Conservation (phyloP, 2,329 filamentous ascomycete species). For the Xylariaceae sp. region DNA sequence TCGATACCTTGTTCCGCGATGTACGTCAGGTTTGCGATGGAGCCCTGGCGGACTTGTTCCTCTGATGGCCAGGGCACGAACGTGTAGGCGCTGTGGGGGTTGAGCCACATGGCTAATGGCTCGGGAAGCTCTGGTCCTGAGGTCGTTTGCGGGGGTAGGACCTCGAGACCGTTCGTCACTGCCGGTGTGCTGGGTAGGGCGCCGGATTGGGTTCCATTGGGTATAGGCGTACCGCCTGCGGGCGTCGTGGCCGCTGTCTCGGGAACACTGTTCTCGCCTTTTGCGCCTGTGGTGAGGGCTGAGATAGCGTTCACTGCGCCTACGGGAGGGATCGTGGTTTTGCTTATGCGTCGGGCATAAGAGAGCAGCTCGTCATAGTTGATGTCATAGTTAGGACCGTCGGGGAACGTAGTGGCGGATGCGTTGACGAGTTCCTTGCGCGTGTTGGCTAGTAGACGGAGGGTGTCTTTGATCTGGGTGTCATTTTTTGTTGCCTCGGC, state of each 20-base stretch:
- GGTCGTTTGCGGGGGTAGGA: conserved; percentile 31
- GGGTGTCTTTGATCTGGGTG: conserved; percentile 67
- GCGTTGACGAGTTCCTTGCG: conserved; percentile 70
- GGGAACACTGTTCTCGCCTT: conserved; percentile 22
- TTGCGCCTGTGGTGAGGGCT: conserved; percentile 15
- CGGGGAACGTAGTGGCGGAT: conserved; percentile 54
- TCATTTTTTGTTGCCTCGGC: conserved; percentile 64
- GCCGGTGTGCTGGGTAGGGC: neutral
- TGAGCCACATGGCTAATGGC: conserved; percentile 48
- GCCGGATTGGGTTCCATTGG: conserved; percentile 21
- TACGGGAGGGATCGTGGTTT: conserved; percentile 71
- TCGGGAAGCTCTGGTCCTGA: conserved; percentile 45
- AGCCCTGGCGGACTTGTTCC: conserved; percentile 66
- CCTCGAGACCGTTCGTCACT: conserved; percentile 4
- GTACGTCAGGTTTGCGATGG: conserved; percentile 62
- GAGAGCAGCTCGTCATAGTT: conserved; percentile 71
- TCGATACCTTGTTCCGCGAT: conserved; percentile 62
- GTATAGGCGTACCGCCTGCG: conserved; percentile 18
- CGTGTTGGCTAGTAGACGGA: conserved; percentile 67
- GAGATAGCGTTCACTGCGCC: conserved; percentile 43
- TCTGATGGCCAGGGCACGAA: conserved; percentile 78
- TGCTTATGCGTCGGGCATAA: conserved; percentile 77
- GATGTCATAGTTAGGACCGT: conserved; percentile 53
- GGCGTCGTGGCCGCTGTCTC: conserved; percentile 28
- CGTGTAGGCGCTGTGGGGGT: conserved; percentile 53